Evolutionary conservation across 371 early-diverging fungal genomes (phyloP), one percentile per base, ranked within the genome.

Genomic region (Rhizomucor pusillus): DNA sequence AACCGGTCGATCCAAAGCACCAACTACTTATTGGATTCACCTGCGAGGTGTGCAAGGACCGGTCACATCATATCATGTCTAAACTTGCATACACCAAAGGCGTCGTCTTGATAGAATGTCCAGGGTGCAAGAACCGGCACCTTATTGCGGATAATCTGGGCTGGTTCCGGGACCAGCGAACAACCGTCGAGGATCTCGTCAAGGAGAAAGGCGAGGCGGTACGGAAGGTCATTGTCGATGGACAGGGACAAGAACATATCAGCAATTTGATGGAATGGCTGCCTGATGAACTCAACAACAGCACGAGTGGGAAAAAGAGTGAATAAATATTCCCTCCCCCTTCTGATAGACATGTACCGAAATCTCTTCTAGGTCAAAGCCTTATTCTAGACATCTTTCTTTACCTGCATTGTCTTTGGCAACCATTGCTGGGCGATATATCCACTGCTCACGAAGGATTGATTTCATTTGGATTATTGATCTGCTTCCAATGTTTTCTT

Each of bases 81-180:
- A 93, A 91, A 67, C 72, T 82, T 24, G 91, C 97, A 0, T 96
- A 97, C 64, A 72, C 85, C 24, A 82, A 86, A 14, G 98, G 98
- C 11, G 95, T 98, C 0, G 95, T 98, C 24, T 80, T 98, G 52
- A 92, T 95, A 53, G 86, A 88, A 60, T 98, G 98, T 67, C 90
- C 91, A 23, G 85, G 85, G 14, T 98, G 98, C 79, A 80, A 89
- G 60, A 92, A 91, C 58, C 77, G 88, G 24, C 98, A 98, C 64
- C 67, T 98, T 59, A 95, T 98, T 61, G 97, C 98, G 5, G 98
- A 98, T 60, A 90, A 98, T 75, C 71, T 95, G 43, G 97, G 95
- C 12, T 98, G 92, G 92, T 93, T 92, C 69, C 73, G 79, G 43
- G 88, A 86, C 65, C 61, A 72, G 19, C 72, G 75, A 22, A 84